Base-by-base conservation (phyloP, 768 basidiomycete species). In the Leccinum variicolor region DNA sequence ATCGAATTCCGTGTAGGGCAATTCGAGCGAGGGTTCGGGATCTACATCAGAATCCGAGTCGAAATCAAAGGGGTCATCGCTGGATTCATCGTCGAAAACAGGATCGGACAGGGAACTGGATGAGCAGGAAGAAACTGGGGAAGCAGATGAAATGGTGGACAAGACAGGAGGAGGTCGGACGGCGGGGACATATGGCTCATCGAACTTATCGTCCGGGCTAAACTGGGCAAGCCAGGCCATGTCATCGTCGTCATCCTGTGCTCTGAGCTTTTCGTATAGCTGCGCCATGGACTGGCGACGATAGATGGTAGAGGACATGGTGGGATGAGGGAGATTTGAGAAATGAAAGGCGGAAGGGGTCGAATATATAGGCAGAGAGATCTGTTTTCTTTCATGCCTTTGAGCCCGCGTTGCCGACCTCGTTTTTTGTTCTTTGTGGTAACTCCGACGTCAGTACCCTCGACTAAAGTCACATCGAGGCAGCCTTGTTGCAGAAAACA, bases 361-460 rank as follows among this genome's bases (percentile, higher is more conserved):
- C 39, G 48, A 59, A 65, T 74, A 73, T 71, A 72, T 72, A 72
- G 67, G 39, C 56, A 64, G 54, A 55, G 60, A 55, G 51, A 66
- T 71, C 62, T 62, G 47, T 61, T 72, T 74, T 73, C 71, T 73
- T 72, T 74, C 71, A 72, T 72, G 71, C 67, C 69, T 74, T 67
- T 71, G 65, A 63, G 55, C 69, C 70, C 66, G 59, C 69, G 70
- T 70, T 74, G 72, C 71, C 73, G 73, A 74, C 69, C 71, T 71
- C 73, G 73, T 74, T 72, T 68, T 73, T 74, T 71, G 68, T 74
- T 72, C 66, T 73, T 72, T 74, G 65, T 72, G 65, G 61, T 72
- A 72, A 72, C 73, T 72, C 71, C 71, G 71, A 72, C 73, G 64
- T 54, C 53, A 62, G 58, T 64, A 64, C 71, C 71, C 71, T 74